These are phyloP conservation scores for Drosera capensis DNA, from an alignment of 148 eudicot species.

Conservation along the genomic window DNA sequence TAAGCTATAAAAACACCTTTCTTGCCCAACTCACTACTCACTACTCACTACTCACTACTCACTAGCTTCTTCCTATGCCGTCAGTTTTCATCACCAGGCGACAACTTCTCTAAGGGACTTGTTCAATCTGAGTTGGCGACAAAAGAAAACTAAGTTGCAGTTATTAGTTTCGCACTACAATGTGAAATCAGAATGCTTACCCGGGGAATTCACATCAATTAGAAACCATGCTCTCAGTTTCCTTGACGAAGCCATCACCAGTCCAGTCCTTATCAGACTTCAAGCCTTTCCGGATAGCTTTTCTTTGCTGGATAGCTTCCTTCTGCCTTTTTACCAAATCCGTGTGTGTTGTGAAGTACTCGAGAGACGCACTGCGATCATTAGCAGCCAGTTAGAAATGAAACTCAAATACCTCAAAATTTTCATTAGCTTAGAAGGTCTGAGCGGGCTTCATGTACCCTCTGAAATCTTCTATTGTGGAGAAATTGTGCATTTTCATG, in stretches of 20 bases:
- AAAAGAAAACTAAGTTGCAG: too few species aligned
- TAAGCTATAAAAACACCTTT: too few species aligned
- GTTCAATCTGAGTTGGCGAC: too few species aligned
- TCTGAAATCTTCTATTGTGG: constrained; percentile 87
- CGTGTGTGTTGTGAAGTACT: constrained; percentile 87
- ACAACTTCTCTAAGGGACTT: too few species aligned
- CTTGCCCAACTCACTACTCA: too few species aligned
- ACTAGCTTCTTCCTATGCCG: too few species aligned
- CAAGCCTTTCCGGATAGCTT: constrained; percentile 68
- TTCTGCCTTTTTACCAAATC: constrained; percentile 76
- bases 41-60: too few species aligned
- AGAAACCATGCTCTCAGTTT: constrained; percentile 92
- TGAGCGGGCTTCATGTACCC: too few species aligned
- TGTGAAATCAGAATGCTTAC: constrained; percentile 8
- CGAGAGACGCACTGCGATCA: constrained; percentile 37
- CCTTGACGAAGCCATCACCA: constrained; percentile 94
- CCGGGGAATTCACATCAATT: constrained; percentile 23
- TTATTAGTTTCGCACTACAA: too few species aligned
- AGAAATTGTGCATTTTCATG: constrained; percentile 81
- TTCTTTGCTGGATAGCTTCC: constrained; percentile 70
- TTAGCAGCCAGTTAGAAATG: neutral
- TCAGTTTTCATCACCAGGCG: too few species aligned
- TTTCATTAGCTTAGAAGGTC: too few species aligned
- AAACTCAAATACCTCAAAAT: neutral
- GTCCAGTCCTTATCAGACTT: constrained; percentile 97